Evolutionary conservation across 1,284 basidiomycete species (phyloP), one percentile per base, ranked within the genome.

Genomic region (Ganoderma leucocontextum): DNA sequence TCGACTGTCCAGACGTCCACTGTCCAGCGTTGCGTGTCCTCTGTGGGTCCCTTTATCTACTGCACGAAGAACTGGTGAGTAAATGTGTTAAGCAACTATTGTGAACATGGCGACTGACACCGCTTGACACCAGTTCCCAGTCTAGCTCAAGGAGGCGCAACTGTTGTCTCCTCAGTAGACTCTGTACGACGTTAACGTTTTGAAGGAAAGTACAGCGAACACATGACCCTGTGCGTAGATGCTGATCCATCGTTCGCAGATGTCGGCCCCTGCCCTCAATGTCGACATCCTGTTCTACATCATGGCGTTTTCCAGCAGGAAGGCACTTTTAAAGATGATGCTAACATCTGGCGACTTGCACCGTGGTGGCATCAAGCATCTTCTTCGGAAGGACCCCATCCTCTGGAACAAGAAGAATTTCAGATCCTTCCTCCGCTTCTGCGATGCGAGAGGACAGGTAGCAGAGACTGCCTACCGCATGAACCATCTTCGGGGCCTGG

Each of bases 291-390:
- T 53, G 5, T 53, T 15, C 52, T 33, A 53, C 52, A 53, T 53
- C 29, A 53, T 53, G 52, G 52, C 52, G 13, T 33, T 25, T 53
- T 53, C 52, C 52, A 53, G n/a, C 5, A 29, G 52, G 52, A 53
- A 53, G 52, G 33, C 52, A 13, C 52, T 53, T 15, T 12, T 53
- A 12, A 33, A 33, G 15, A 53, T 53, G 52, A 53, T 53, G 52
- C 52, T 10, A 33, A 33, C 29, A 12, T 53, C 25, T 53, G 29
- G 52, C 5, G 17, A 53, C 52, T 33, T 53, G 52, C 52, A 53
- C 52, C 52, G 15, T 33, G 52, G 29, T 13, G 52, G 52, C 13
- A 53, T 53, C 12, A 53, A 53, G 7, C 29, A 53, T 53, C 52
- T 53, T 17, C 52, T 53, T 29, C 52, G 15, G 29, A 53, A 29